Evolutionary conservation across 1,284 basidiomycete genomes (phyloP), one percentile per base, ranked within the genome.

Genomic region (Moesziomyces globuligerus): DNA sequence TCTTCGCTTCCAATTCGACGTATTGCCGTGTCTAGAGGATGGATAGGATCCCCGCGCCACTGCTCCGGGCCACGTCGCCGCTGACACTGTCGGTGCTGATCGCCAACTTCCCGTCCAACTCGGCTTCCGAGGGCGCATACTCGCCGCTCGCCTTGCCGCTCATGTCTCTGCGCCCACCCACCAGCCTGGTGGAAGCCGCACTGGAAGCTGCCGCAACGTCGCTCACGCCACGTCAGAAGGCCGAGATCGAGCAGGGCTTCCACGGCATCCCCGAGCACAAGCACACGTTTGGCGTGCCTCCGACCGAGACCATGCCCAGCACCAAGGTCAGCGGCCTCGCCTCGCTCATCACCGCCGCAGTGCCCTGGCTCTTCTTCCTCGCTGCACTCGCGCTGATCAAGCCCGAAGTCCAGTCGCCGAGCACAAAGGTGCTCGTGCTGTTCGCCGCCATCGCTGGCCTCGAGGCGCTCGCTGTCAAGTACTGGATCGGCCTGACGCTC

Each of bases 241-340:
- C 59, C 2, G 60, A 72, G 47, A 49, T 41, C 24, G 67, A 74
- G 51, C 58, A 75, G 24, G 67, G 60, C 38, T 65, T 67, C 51
- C 61, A 48, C 29, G 67, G 62, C 28, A 50, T 65, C 15, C 44
- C 57, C 32, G 72, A 74, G 37, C 71, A 72, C 53, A 48, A 54
- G 37, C 76, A 78, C 58, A 78, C 76, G 2, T 78, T 78, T 25
- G 56, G 52, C 42, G 40, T 61, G 20, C 61, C 74, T 4, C 71
- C 76, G 0, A 62, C 65, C 44, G 76, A 78, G 32, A 72, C 61
- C 23, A 78, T 78, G 76, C 76, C 76, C 15, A 56, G 60, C 47
- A 67, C 56, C 52, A 61, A 62, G 43, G 39, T 76, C 44, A 68
- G 66, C 36, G 58, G 49, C 10, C 54, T 58, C 17, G 70, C 65